Conservation (phyloP, 176 grass and related monocot genomes). For the Hsuehochloa calcarea region DNA sequence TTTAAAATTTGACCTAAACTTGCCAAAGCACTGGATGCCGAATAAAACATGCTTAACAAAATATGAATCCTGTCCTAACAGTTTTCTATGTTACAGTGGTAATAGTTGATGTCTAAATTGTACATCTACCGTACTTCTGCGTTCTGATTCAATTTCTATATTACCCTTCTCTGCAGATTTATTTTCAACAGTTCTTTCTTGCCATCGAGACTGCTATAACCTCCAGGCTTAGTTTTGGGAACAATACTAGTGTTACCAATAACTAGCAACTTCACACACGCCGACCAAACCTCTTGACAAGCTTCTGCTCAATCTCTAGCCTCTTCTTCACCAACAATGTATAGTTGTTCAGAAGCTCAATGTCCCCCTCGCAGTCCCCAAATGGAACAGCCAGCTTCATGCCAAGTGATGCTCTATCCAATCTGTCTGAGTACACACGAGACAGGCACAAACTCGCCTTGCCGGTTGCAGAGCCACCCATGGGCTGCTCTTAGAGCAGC, state of each 20-base stretch:
- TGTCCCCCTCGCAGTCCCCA: constrained; percentile 6
- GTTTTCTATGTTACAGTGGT: not conserved
- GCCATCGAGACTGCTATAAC: not conserved
- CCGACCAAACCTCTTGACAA: constrained; percentile 34
- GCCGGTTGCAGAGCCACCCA: constrained; percentile 58
- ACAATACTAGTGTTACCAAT: not conserved
- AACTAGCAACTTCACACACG: not conserved
- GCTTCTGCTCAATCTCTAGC: constrained; percentile 53
- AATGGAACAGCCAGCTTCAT: constrained; percentile 46
- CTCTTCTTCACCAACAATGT: constrained; percentile 43
- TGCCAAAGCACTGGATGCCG: not conserved
- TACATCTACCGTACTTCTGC: not conserved
- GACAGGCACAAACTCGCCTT: constrained; percentile 44
- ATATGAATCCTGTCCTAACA: not conserved
- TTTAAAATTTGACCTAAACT: not conserved
- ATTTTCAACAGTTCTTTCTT: not conserved
- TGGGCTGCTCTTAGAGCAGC: constrained; percentile 70
- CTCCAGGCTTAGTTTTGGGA: not conserved
- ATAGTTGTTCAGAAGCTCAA: constrained; percentile 46
- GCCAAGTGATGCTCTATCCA: constrained; percentile 37
- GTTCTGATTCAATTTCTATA: not conserved
- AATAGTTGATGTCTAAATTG: not conserved
- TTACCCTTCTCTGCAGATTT: not conserved
- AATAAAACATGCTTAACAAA: not conserved
- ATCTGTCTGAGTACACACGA: constrained; percentile 35